Evolutionary conservation across 352 stramenopile species (phyloP).

Genomic region (Globisporangium orthogonon): DNA sequence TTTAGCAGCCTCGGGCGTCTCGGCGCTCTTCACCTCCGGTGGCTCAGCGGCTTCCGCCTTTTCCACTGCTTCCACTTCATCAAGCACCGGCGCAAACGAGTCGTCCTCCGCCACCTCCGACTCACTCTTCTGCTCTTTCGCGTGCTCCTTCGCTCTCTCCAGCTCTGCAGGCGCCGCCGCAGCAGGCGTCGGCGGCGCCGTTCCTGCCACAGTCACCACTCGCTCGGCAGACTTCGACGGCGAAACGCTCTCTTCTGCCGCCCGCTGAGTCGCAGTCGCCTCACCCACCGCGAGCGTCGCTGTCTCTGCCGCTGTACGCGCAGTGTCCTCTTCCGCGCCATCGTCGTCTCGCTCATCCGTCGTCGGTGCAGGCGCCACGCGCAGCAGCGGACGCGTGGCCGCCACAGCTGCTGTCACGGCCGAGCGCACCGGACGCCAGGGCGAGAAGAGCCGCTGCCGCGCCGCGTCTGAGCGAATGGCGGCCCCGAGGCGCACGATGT

Average conservation of each 20-base stretch:
- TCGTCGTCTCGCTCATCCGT: neutral
- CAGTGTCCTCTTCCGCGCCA: neutral
- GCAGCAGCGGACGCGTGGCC: neutral
- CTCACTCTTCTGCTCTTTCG: neutral
- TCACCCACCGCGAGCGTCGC: neutral
- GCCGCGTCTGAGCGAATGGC: conserved; percentile 10
- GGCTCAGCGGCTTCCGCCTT: neutral
- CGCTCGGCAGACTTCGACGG: neutral
- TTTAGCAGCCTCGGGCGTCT: neutral
- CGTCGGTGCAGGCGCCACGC: neutral
- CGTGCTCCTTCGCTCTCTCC: neutral
- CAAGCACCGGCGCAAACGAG: neutral
- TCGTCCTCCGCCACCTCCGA: neutral
- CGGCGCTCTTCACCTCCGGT: neutral
- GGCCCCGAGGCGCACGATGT: conserved; percentile 13
- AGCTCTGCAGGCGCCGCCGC: neutral
- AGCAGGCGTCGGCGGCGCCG: neutral
- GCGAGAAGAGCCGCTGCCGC: conserved; percentile 12
- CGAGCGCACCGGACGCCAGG: conserved; percentile 15
- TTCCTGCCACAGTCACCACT: neutral
- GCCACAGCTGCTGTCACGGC: conserved; percentile 4
- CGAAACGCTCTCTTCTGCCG: neutral
- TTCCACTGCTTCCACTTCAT: neutral
- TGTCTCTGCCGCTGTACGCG: neutral
- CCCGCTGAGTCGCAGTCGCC: neutral